Base-by-base conservation (phyloP, 257 asterid genomes). In the Petunia axillaris region DNA sequence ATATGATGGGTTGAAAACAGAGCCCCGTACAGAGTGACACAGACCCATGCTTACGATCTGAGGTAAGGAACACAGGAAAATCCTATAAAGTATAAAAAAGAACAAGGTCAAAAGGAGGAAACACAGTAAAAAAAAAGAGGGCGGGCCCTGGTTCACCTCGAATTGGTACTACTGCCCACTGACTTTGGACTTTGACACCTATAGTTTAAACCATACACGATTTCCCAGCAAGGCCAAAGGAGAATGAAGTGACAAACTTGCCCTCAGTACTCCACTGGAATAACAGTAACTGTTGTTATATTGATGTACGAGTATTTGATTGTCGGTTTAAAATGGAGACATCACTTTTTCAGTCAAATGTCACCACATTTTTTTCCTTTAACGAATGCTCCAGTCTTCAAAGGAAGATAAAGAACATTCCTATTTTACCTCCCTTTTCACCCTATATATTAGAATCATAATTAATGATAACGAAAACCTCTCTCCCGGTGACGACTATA, bases 41-140 rank as follows among this genome's bases (percentile, higher is more conserved):
- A 85, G 91, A 89, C 85, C 81, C 83, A 84, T 85, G 89, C 87
- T 81, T 79, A 86, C 89, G 85, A 89, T 85, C 85, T 83, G 59
- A 80, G 90, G 78, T 77, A 78, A 83, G 82, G 84, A 90, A 86
- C 88, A 78, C 88, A 58, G 53, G 68, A 85, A 90, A 89, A 90
- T 82, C 86, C 88, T 84, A 83, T 79, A 79, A 76, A 53, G 41
- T 70, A 3, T 68, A 77, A 77, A 78, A 80, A 70, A 82, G 81
- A 80, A 62, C 60, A 40, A 79, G 89, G 93, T 90, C 91, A 90
- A 91, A 88, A 89, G 86, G 88, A 81, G 81, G 75, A 58, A 73
- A 1, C 40, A 73, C 65, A 52, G 80, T 48, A 88, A 82, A 84
- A 91, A 77, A 50, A 13, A 80, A 83, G 84, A 50, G 48, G 14